Conservation (phyloP, 352 stramenopile species). For the Globisporangium parvum region DNA sequence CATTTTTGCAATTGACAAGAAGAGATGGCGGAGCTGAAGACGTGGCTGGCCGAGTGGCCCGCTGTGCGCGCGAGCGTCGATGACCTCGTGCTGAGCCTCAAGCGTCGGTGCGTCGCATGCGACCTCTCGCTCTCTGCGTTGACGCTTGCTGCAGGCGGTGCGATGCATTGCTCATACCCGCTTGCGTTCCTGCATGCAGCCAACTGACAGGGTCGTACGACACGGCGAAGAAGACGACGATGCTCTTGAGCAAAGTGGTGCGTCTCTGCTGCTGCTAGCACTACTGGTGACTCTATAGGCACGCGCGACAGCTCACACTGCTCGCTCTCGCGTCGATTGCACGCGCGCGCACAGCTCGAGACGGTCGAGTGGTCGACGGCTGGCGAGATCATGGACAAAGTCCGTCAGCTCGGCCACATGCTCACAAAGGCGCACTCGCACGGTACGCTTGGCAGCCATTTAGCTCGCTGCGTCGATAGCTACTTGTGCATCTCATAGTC, state of each 20-base stretch:
- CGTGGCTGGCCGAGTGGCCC: conserved; percentile 77
- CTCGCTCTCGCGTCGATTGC: too few relatives aligned
- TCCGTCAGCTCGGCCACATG: conserved; percentile 72
- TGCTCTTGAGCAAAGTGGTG: conserved; percentile 69
- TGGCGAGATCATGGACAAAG: conserved; percentile 81
- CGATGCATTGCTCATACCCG: background rate
- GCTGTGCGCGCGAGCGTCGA: conserved; percentile 62
- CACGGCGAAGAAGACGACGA: conserved; percentile 73
- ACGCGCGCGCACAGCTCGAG: conserved; percentile 36
- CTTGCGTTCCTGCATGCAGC: conserved; percentile 16
- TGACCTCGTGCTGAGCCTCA: conserved; percentile 72
- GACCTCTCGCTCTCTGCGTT: background rate
- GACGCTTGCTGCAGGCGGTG: background rate
- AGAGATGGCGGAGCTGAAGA: conserved; percentile 33
- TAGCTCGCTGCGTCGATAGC: too few relatives aligned
- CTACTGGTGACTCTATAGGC: background rate
- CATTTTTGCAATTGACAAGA: background rate
- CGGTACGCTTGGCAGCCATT: conserved; percentile 15
- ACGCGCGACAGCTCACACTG: background rate
- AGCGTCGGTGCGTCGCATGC: conserved; percentile 65
- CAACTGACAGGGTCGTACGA: conserved; percentile 76
- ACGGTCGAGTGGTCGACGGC: conserved; percentile 75
- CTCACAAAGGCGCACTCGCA: conserved; percentile 77
- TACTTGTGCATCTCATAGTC: too few relatives aligned
- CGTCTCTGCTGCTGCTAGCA: conserved; percentile 3